phyloP scores from a whole-genome alignment of 257 asterid genomes.

The Lantana camara region DNA sequence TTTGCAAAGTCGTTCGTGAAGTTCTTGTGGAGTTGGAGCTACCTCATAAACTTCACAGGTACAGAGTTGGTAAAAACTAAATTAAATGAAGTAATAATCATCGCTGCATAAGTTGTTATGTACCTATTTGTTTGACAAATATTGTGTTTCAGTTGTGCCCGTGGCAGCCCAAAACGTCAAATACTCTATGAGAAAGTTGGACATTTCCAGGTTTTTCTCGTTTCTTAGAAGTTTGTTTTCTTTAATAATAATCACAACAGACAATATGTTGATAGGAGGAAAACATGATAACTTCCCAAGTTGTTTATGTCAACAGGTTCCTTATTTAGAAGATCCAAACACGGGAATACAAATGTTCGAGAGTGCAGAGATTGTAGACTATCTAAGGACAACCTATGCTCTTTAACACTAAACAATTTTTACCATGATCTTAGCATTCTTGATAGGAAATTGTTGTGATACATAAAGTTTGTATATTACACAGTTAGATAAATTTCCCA shows the following conservation, averaged over 20 bases:
- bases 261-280: not conserved
- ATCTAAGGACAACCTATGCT: conserved; percentile 77
- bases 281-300: not conserved
- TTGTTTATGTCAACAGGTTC: conserved; percentile 51
- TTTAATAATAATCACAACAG: not conserved
- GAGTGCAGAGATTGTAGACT: conserved; percentile 90
- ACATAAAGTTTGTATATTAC: not conserved
- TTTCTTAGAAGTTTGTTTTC: not conserved
- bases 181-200: conserved; percentile 63
- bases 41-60: conserved; percentile 94
- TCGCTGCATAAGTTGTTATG: conserved; percentile 15
- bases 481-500: conserved; percentile 59
- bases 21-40: conserved; percentile 86
- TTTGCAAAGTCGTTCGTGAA: conserved; percentile 94
- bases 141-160: conserved; percentile 71
- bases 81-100: not conserved
- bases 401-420: conserved; percentile 61
- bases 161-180: conserved; percentile 92
- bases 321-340: conserved; percentile 93
- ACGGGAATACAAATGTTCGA: conserved; percentile 92
- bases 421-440: not conserved
- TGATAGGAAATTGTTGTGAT: no score
- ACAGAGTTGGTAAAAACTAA: not conserved
- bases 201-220: conserved; percentile 71
- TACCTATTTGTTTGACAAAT: not conserved